Conservation (phyloP, 2,329 filamentous ascomycete genomes). For the Biscogniauxia mediterranea region DNA sequence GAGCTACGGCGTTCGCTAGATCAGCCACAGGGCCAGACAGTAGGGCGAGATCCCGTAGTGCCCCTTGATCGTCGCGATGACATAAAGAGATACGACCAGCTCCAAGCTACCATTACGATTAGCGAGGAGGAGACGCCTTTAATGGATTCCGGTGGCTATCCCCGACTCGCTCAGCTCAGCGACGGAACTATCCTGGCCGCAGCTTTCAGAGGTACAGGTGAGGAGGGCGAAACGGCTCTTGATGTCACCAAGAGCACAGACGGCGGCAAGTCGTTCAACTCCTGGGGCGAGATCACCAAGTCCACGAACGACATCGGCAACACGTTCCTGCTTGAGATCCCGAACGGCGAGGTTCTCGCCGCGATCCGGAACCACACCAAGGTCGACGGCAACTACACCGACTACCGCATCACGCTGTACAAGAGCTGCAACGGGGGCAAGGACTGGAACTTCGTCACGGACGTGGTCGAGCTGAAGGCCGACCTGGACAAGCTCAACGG, state of each 20-base stretch:
- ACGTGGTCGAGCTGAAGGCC: conserved; percentile 23
- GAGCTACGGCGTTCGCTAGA: neutral
- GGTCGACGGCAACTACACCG: conserved; percentile 20
- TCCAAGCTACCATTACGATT: neutral
- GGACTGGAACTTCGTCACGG: conserved; percentile 33
- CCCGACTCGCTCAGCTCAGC: neutral
- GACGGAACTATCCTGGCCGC: neutral
- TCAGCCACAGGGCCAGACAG: neutral
- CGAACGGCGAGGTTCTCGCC: conserved; percentile 32
- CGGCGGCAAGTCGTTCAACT: neutral
- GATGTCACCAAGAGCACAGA: neutral
- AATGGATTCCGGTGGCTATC: neutral
- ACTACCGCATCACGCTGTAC: conserved; percentile 41
- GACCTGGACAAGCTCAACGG: conserved; percentile 27
- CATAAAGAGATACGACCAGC: neutral
- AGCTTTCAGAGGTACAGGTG: neutral
- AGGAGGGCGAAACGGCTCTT: neutral
- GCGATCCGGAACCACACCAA: conserved; percentile 35
- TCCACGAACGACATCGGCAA: conserved; percentile 32
- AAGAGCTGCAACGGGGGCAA: conserved; percentile 38
- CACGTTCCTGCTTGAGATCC: conserved; percentile 32
- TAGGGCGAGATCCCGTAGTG: neutral
- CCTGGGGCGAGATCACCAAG: conserved; percentile 1
- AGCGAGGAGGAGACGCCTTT: neutral
- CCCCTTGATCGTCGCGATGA: neutral